Percentiles rank a stretch among this genome's conserved stretches.
phyloP scores from a whole-genome alignment of 441 rosid species.

The California macrophylla region DNA sequence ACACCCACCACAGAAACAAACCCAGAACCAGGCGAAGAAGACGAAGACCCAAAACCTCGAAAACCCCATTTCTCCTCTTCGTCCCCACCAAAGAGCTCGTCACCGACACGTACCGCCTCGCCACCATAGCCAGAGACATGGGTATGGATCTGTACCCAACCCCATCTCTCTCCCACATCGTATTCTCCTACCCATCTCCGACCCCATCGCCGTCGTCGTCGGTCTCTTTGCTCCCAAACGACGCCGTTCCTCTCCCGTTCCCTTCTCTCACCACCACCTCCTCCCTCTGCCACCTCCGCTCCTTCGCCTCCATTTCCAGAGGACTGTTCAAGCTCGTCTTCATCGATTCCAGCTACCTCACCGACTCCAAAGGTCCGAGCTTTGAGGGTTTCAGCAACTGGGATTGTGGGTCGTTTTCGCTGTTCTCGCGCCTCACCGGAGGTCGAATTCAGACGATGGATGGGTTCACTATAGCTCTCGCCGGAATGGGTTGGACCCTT shows the following conservation, averaged over 20 bases:
- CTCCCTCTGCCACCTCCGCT: constrained; percentile 43
- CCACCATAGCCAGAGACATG: constrained; percentile 50
- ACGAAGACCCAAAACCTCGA: constrained; percentile 12
- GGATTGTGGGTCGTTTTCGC: constrained; percentile 61
- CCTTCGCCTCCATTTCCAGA: constrained; percentile 49
- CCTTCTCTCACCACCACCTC: constrained; percentile 42
- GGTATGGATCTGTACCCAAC: constrained; percentile 62
- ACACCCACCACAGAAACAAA: background rate
- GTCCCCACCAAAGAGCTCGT: constrained; percentile 45
- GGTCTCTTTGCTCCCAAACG: constrained; percentile 42
- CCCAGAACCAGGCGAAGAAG: background rate
- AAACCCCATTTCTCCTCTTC: constrained; percentile 46
- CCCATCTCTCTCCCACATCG: constrained; percentile 62
- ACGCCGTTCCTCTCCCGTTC: constrained; percentile 49
- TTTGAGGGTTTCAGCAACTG: constrained; percentile 30
- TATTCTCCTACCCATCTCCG: constrained; percentile 45
- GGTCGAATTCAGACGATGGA: constrained; percentile 49
- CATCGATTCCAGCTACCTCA: constrained; percentile 13
- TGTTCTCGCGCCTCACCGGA: constrained; percentile 35
- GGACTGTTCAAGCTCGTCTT: constrained; percentile 53
- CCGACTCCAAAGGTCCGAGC: background rate
- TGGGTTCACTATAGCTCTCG: constrained; percentile 41
- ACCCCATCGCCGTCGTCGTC: constrained; percentile 26
- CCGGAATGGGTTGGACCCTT: constrained; percentile 59
- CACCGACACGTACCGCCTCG: constrained; percentile 43